These are phyloP conservation scores for Arctostaphylos glauca DNA, from an alignment of 148 eudicot species.

Conservation along the genomic window DNA sequence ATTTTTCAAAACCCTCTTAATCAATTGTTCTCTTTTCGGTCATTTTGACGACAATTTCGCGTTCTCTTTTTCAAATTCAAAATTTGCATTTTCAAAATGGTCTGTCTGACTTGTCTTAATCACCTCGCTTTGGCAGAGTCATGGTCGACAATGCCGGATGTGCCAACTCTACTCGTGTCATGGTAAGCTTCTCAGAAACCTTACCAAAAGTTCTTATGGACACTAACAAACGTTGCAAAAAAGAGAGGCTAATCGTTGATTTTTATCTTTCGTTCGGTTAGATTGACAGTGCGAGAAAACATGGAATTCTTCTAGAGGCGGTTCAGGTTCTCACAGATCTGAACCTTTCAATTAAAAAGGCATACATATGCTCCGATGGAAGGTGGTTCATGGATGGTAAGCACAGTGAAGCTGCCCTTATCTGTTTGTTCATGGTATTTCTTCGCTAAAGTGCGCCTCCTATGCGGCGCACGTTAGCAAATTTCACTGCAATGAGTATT, in stretches of 20 bases:
- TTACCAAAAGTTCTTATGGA: not conserved
- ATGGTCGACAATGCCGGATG: slow-evolving; percentile 84
- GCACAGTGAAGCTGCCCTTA: not conserved
- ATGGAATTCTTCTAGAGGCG: slow-evolving; percentile 83
- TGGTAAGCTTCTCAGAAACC: slow-evolving; percentile 40
- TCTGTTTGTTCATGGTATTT: not conserved
- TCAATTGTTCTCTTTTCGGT: slow-evolving; percentile 14
- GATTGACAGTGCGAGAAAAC: slow-evolving; percentile 91
- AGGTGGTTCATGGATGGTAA: slow-evolving; percentile 98
- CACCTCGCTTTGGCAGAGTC: slow-evolving; percentile 47
- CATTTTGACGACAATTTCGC: slow-evolving; percentile 11
- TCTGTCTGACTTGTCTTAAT: slow-evolving; percentile 1
- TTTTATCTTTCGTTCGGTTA: slow-evolving; percentile 17
- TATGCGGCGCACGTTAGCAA: not conserved
- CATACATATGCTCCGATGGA: slow-evolving; percentile 87
- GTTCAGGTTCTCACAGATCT: slow-evolving; percentile 89
- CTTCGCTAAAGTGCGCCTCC: slow-evolving; percentile 3
- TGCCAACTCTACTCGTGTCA: slow-evolving; percentile 65
- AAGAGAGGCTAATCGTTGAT: not conserved
- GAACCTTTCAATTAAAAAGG: slow-evolving; percentile 76
- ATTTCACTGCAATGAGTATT: not conserved
- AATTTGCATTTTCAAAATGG: slow-evolving; percentile 11
- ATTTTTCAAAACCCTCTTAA: slow-evolving; percentile 16
- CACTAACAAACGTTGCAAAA: not conserved
- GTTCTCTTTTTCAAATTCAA: slow-evolving; percentile 10